Evolutionary conservation across 805 yeast genomes (phyloP).

Genomic region (Blastobotrys attinorum): DNA sequence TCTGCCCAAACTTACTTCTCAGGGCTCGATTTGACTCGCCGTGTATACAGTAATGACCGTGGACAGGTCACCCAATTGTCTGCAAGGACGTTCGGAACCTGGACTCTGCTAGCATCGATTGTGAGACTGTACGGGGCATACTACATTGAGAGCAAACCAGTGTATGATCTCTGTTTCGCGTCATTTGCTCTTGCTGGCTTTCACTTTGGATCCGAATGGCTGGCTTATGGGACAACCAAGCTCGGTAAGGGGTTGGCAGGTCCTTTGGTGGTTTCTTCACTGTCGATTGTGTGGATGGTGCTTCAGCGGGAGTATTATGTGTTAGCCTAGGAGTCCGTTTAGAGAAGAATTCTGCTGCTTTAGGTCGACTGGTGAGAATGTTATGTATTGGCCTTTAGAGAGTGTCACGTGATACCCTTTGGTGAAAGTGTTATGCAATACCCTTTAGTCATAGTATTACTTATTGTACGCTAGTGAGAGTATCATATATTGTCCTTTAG

Average conservation of each 20-base stretch:
- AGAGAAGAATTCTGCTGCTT: too few relatives aligned
- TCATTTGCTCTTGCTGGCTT: conserved; percentile 74
- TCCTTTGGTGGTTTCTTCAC: conserved; percentile 73
- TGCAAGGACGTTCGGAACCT: conserved; percentile 97
- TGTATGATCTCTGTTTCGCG: conserved; percentile 71
- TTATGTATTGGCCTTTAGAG: too few relatives aligned
- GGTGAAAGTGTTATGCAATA: too few relatives aligned
- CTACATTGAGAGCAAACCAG: conserved; percentile 55
- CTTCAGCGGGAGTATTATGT: conserved; percentile 57
- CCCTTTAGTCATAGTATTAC: too few relatives aligned
- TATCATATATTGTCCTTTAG: neutral
- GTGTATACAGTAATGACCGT: conserved; percentile 67
- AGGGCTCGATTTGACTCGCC: conserved; percentile 64
- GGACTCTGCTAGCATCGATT: conserved; percentile 85
- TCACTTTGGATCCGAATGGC: conserved; percentile 82
- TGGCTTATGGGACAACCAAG: conserved; percentile 67
- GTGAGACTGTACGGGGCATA: conserved; percentile 86
- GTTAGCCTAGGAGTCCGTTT: too few relatives aligned
- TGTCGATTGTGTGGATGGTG: conserved; percentile 76
- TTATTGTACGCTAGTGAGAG: neutral
- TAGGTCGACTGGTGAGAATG: too few relatives aligned
- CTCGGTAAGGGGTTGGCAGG: conserved; percentile 85
- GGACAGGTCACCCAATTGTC: conserved; percentile 51
- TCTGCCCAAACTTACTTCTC: conserved; percentile 78
- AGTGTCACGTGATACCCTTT: too few relatives aligned